Evolutionary conservation across 805 yeast genomes (phyloP).

Genomic region (Pichia membranifaciens): DNA sequence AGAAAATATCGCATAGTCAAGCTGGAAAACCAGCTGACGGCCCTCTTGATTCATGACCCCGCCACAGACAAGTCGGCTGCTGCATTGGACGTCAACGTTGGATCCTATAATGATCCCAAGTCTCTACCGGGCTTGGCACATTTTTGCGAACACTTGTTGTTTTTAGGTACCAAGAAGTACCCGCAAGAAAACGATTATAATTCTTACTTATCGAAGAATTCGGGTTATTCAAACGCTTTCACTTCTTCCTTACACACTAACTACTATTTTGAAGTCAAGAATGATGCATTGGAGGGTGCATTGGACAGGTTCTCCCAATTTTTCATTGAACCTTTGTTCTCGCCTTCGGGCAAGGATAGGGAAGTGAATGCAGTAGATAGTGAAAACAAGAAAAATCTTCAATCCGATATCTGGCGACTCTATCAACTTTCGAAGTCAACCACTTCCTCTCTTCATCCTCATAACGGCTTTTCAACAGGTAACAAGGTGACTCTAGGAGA

Average conservation of each 20-base stretch:
- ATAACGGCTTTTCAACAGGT: slow-evolving; percentile 86
- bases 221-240: slow-evolving; percentile 88
- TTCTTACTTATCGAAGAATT: slow-evolving; percentile 71
- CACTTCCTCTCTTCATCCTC: slow-evolving; percentile 75
- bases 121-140: slow-evolving; percentile 71
- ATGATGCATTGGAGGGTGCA: slow-evolving; percentile 76
- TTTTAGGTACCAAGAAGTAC: slow-evolving; percentile 74
- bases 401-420: slow-evolving; percentile 83
- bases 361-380: slow-evolving; percentile 94
- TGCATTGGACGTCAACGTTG: slow-evolving; percentile 71
- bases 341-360: slow-evolving; percentile 69
- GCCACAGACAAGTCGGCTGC: slow-evolving; percentile 73
- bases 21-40: slow-evolving; percentile 52
- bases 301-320: slow-evolving; percentile 90
- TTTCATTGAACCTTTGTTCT: slow-evolving; percentile 79
- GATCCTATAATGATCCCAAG: slow-evolving; percentile 65
- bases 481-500: slow-evolving; percentile 68
- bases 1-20: slow-evolving; percentile 64
- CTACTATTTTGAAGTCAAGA: slow-evolving; percentile 79
- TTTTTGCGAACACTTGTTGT: slow-evolving; percentile 66
- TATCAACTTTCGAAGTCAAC: slow-evolving; percentile 76
- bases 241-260: slow-evolving; percentile 87
- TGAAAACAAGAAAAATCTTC: slow-evolving; percentile 91
- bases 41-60: slow-evolving; percentile 61
- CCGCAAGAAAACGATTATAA: slow-evolving; percentile 72